phyloP scores from a whole-genome alignment of 2,329 filamentous ascomycete species.

The Sarocladium strictum region DNA sequence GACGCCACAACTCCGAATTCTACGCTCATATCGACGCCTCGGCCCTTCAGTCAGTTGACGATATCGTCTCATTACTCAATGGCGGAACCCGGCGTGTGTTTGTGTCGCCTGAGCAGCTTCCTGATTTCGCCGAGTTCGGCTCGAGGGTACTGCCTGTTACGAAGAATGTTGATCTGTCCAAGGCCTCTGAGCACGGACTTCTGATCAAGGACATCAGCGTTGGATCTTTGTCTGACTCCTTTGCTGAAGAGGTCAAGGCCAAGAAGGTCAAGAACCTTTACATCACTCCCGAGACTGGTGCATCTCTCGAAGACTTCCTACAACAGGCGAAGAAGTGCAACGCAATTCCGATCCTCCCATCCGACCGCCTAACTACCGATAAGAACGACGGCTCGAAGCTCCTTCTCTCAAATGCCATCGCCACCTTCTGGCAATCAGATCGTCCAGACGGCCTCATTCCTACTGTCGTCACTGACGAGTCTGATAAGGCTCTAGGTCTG shows the following conservation, averaged over 20 bases:
- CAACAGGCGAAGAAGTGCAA: conserved; percentile 41
- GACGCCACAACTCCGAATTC: conserved; percentile 43
- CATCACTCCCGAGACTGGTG: conserved; percentile 42
- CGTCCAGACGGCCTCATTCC: conserved; percentile 77
- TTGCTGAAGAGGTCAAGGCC: conserved; percentile 38
- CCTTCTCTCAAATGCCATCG: conserved; percentile 63
- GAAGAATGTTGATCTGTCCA: conserved; percentile 37
- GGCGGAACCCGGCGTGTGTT: conserved; percentile 81
- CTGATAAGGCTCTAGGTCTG: conserved; percentile 75
- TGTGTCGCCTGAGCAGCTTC: conserved; percentile 64
- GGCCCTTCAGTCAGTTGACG: conserved; percentile 59
- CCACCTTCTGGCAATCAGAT: conserved; percentile 73
- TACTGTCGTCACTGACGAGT: conserved; percentile 86
- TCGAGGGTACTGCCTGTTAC: conserved; percentile 50
- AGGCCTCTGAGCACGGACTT: conserved; percentile 42
- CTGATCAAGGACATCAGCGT: conserved; percentile 38
- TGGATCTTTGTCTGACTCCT: conserved; percentile 20
- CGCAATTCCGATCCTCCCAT: conserved; percentile 70
- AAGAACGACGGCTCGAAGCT: conserved; percentile 50
- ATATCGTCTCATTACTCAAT: conserved; percentile 76
- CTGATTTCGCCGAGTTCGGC: conserved; percentile 49
- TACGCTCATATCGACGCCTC: conserved; percentile 74
- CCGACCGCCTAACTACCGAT: conserved; percentile 62
- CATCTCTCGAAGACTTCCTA: conserved; percentile 40
- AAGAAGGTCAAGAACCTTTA: conserved; percentile 43